These are phyloP conservation scores for Penicillium daleae DNA, from an alignment of 495 filamentous ascomycete genomes.

Conservation along the genomic window DNA sequence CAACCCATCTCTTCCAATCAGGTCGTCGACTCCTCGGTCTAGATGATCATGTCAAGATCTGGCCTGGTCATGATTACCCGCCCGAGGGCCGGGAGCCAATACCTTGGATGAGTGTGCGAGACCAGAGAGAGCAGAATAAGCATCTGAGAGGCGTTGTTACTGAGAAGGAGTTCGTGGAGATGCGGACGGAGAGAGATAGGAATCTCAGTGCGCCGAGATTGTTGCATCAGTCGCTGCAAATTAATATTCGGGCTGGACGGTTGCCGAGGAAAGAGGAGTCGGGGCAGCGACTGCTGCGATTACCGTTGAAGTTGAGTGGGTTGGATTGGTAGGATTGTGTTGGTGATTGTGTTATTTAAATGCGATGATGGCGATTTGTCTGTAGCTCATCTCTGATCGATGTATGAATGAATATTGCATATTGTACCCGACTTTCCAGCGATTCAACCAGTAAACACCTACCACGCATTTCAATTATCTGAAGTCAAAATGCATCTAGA, in stretches of 20 bases:
- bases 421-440: not conserved
- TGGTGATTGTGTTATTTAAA: not conserved
- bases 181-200: conserved; percentile 52
- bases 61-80: conserved; percentile 57
- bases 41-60: conserved; percentile 49
- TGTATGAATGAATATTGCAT: not conserved
- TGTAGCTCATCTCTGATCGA: not conserved
- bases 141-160: conserved; percentile 48
- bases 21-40: conserved; percentile 50
- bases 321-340: conserved; percentile 22
- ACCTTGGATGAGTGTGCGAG: conserved; percentile 52
- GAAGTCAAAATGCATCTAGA: not conserved
- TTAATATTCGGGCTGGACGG: conserved; percentile 60
- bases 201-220: conserved; percentile 52
- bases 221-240: conserved; percentile 59
- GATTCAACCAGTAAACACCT: not conserved
- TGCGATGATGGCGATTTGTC: not conserved
- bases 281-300: conserved; percentile 43
- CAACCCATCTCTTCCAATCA: conserved; percentile 49
- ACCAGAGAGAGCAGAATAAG: conserved; percentile 56
- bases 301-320: conserved; percentile 46
- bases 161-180: conserved; percentile 52
- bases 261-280: conserved; percentile 41
- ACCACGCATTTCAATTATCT: too few relatives aligned
- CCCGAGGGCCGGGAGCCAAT: conserved; percentile 37